Conservation (phyloP, 2,329 filamentous ascomycete species). For the Fusarium humuli region DNA sequence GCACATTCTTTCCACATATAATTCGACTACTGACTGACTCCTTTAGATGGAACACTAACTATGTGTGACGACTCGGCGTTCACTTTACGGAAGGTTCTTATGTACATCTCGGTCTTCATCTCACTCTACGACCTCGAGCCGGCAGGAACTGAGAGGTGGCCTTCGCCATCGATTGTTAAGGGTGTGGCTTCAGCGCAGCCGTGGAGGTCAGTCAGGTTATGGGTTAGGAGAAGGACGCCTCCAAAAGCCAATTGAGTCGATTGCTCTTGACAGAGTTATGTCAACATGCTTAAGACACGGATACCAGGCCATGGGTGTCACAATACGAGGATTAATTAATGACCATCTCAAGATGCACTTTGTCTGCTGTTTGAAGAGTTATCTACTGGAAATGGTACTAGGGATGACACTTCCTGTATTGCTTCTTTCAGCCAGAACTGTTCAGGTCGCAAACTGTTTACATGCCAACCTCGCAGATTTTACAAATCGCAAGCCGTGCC, state of each 20-base stretch:
- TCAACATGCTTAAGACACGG: neutral
- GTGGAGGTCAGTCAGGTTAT: constrained; percentile 46
- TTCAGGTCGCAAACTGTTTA: neutral
- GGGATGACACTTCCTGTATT: neutral
- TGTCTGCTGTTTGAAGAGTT: neutral
- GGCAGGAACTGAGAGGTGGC: constrained; percentile 46
- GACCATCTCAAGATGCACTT: neutral
- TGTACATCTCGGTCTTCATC: constrained; percentile 52
- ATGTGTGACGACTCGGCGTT: constrained; percentile 52
- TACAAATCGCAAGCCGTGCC: neutral
- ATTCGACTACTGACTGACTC: constrained; percentile 21
- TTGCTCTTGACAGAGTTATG: neutral
- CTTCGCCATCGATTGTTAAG: constrained; percentile 38
- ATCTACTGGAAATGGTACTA: neutral
- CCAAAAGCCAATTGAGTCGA: constrained; percentile 9
- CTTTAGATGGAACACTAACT: constrained; percentile 47
- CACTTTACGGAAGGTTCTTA: constrained; percentile 50
- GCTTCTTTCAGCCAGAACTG: neutral
- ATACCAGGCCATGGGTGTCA: neutral
- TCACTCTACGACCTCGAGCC: constrained; percentile 54
- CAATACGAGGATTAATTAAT: neutral
- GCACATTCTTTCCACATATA: neutral
- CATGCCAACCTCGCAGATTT: neutral
- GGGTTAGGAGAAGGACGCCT: constrained; percentile 48
- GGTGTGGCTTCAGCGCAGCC: constrained; percentile 48